phyloP scores from a whole-genome alignment of 177 flowering plant genomes.

The Vitis hybrid region DNA sequence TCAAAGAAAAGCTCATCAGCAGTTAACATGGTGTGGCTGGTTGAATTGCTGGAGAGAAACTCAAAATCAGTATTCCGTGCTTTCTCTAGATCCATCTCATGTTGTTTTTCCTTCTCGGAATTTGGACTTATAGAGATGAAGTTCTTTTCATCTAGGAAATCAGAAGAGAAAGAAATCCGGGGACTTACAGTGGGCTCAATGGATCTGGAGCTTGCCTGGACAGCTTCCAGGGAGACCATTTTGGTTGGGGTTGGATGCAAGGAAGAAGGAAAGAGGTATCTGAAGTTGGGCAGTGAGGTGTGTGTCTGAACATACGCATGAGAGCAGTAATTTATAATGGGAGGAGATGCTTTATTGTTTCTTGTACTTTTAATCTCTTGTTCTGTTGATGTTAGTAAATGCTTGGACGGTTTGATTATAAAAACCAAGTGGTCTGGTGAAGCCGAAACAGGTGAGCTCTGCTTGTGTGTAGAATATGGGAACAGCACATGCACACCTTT shows the following conservation, averaged over 20 bases:
- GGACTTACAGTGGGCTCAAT: conserved; percentile 50
- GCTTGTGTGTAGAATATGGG: conserved; percentile 32
- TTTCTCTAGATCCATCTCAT: conserved; percentile 19
- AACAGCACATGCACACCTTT: conserved; percentile 48
- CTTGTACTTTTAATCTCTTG: neutral
- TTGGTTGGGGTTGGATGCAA: conserved; percentile 7
- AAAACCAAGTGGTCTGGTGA: conserved; percentile 49
- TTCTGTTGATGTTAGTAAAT: conserved; percentile 10
- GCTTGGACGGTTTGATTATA: conserved; percentile 37
- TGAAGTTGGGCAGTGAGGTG: conserved; percentile 2
- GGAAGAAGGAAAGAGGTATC: neutral
- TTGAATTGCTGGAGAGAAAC: conserved; percentile 53
- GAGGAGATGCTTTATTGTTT: conserved; percentile 16
- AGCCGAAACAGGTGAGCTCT: conserved; percentile 43
- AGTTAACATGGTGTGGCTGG: conserved; percentile 41
- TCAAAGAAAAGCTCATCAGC: conserved; percentile 90
- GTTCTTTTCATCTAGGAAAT: conserved; percentile 56
- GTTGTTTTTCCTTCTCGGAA: conserved; percentile 9
- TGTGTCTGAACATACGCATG: conserved; percentile 23
- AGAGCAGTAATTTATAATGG: conserved; percentile 28
- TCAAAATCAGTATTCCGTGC: conserved; percentile 61
- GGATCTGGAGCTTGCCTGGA: conserved; percentile 30
- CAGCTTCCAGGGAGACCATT: conserved; percentile 44
- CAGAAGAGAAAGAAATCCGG: conserved; percentile 78
- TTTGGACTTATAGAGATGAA: conserved; percentile 57